Percentiles rank a stretch among this genome's conserved stretches.
phyloP scores from a whole-genome alignment of 2,329 filamentous ascomycete species.

The Cyphellophora europaea region DNA sequence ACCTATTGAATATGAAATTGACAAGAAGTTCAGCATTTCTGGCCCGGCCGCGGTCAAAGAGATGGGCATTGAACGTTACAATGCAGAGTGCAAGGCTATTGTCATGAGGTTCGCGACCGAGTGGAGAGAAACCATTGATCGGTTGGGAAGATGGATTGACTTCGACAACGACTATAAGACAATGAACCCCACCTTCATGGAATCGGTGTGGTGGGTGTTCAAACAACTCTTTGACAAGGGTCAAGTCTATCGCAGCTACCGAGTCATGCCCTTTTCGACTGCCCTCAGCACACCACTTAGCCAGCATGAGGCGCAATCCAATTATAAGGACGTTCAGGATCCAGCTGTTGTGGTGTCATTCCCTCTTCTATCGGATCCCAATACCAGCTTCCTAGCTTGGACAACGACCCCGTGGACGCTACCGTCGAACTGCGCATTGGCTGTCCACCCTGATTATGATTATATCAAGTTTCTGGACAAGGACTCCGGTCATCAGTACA shows the following conservation, averaged over 20 bases:
- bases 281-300: slow-evolving; percentile 73
- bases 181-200: slow-evolving; percentile 84
- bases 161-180: slow-evolving; percentile 95
- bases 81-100: slow-evolving; percentile 74
- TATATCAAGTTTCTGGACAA: slow-evolving; percentile 75
- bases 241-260: slow-evolving; percentile 73
- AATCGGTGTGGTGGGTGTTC: slow-evolving; percentile 88
- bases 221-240: slow-evolving; percentile 79
- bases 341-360: slow-evolving; percentile 77
- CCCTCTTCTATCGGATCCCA: slow-evolving; percentile 63
- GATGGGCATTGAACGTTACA: slow-evolving; percentile 75
- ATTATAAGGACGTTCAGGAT: slow-evolving; percentile 80
- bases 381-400: slow-evolving; percentile 67
- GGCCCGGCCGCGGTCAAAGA: slow-evolving; percentile 76
- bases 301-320: slow-evolving; percentile 83
- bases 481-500: slow-evolving; percentile 65
- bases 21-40: slow-evolving; percentile 79
- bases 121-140: slow-evolving; percentile 74
- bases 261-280: slow-evolving; percentile 84
- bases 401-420: slow-evolving; percentile 78
- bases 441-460: slow-evolving; percentile 66
- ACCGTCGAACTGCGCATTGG: slow-evolving; percentile 64
- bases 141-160: slow-evolving; percentile 82
- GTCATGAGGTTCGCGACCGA: slow-evolving; percentile 78
- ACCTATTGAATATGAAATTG: slow-evolving; percentile 86